Conservation (phyloP, 768 basidiomycete species). For the Russula ochroleuca region DNA sequence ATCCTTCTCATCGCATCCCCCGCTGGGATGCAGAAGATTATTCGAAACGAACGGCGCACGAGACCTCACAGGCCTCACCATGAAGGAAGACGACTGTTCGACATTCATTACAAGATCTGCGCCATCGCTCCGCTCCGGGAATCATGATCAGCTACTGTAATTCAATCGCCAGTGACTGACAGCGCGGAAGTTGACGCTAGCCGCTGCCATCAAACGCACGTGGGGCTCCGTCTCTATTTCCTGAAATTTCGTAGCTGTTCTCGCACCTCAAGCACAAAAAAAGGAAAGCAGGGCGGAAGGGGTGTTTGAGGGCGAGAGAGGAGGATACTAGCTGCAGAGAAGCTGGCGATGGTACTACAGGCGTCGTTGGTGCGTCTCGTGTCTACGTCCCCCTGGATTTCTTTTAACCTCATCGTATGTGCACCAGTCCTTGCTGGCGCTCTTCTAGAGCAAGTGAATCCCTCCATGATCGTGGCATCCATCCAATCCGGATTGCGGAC, state of each 20-base stretch:
- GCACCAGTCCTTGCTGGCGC: slow-evolving; percentile 89
- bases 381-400: not conserved
- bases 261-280: not conserved
- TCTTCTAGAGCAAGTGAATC: slow-evolving; percentile 90
- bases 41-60: not conserved
- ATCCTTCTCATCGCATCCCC: slow-evolving; percentile 64
- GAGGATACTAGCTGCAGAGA: slow-evolving; percentile 21
- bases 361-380: slow-evolving; percentile 83
- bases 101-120: slow-evolving; percentile 1
- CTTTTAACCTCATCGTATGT: not conserved
- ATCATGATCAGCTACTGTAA: not conserved
- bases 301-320: not conserved
- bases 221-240: slow-evolving; percentile 23
- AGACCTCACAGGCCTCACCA: slow-evolving; percentile 24
- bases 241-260: slow-evolving; percentile 28
- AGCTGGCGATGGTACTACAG: slow-evolving; percentile 98
- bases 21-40: slow-evolving; percentile 49
- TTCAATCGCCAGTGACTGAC: too few relatives aligned
- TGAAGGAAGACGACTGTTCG: slow-evolving; percentile 27
- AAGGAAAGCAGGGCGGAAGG: not conserved
- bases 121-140: too few relatives aligned
- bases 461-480: slow-evolving; percentile 97
- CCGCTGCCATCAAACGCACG: slow-evolving; percentile 15
- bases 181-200: not conserved
- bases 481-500: slow-evolving; percentile 98